Conservation (phyloP, 2,329 filamentous ascomycete species). For the Fusarium drepaniforme region DNA sequence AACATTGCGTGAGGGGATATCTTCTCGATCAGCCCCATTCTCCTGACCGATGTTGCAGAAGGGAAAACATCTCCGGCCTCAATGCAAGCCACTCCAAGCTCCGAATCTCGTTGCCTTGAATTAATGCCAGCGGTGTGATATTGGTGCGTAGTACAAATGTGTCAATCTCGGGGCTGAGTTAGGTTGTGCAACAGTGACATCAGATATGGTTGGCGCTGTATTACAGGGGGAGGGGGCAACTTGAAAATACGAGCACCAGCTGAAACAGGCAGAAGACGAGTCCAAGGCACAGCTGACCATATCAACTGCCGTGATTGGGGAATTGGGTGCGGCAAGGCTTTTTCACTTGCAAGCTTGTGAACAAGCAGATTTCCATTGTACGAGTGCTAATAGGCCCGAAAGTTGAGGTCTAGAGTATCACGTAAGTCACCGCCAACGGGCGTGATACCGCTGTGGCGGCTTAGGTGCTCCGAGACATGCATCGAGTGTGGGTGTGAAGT, state of each 20-base stretch:
- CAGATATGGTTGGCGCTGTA: neutral
- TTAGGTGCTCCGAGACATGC: neutral
- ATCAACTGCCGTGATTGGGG: neutral
- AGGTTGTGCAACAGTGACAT: neutral
- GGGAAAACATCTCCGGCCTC: neutral
- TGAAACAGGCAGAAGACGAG: neutral
- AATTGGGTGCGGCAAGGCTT: neutral
- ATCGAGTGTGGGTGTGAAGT: neutral
- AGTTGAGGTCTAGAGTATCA: neutral
- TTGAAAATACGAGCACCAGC: constrained; percentile 1
- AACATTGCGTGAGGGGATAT: neutral
- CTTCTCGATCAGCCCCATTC: neutral
- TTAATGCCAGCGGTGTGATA: neutral
- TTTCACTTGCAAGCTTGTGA: neutral
- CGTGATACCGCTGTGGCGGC: neutral
- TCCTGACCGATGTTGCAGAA: neutral
- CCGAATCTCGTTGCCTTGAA: neutral
- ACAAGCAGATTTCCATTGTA: neutral
- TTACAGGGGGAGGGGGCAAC: neutral
- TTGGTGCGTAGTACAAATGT: neutral
- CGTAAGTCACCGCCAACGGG: neutral
- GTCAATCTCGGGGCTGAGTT: neutral
- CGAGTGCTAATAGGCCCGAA: neutral
- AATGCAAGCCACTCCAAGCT: neutral
- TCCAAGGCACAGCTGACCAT: neutral